Base-by-base conservation (phyloP, 257 asterid species). In the Perilla frutescens region DNA sequence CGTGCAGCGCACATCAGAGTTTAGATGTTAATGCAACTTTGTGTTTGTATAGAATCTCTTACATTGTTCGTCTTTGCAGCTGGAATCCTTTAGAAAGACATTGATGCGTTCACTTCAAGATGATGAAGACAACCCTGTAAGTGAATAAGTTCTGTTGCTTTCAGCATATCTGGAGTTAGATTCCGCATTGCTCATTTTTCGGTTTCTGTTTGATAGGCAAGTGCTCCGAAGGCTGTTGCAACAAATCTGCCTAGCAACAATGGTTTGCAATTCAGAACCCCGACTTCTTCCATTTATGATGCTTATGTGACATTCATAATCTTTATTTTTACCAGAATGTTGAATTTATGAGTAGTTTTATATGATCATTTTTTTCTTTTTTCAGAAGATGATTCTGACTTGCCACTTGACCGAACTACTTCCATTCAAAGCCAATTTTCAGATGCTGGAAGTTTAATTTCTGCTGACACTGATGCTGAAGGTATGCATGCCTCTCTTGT, bases 61-160 rank as follows among this genome's bases (percentile, higher is more conserved):
- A 82, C 72, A 7, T 72, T 70, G 74, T 74, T 62, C 62, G 70
- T 71, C 49, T 64, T 77, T 87, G 85, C 85, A 92, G 98, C 81
- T 92, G 89, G 96, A 90, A 79, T 86, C 81, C 71, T 92, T 92
- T 74, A 86, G 98, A 76, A 90, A 92, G 89, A 92, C 96, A 6
- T 91, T 92, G 55, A 84, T 92, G 96, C 83, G 86, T 43, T 92
- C 98, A 3, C 98, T 92, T 34, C 90, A 90, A 79, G 98, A 92
- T 8, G 98, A 88, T 29, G 96, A 92, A 14, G 94, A 88, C 48
- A 82, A 71, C 69, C 74, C 90, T 14, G 98, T 92, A 79, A 87
- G 92, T 75, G 67, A 59, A 34, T 63, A 11, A 44, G n/a, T 74
- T 69, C 14, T 40, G n/a, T 20, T 49, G 8, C 34, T 66, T 65